Base-by-base conservation (phyloP, 179 eudicot genomes). In the Carnegiea gigantea region DNA sequence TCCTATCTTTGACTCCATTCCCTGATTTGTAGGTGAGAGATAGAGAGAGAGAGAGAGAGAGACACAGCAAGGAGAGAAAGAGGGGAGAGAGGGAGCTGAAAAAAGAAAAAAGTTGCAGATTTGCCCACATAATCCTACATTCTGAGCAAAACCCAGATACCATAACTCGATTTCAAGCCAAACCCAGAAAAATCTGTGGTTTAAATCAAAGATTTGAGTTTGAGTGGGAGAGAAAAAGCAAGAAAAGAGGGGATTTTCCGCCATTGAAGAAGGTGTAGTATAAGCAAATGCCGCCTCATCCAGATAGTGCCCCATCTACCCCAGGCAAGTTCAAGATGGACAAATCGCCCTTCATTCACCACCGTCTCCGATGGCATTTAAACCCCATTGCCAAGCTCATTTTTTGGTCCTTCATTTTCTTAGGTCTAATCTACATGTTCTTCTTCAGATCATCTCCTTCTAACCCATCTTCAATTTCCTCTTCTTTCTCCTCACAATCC, bases 241-340 rank as follows among this genome's bases (percentile, higher is more conserved):
- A 48, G 9, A 28, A 11, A 54, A 73, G 24, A 21, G 49, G 67
- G 17, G 70, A 13, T n/a, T 62, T 68, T 67, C 54, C 18, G 49
- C 77, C 44, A 54, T 65, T 77, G 82, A 71, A 80, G 73, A 36
- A 9, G 5, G 20, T 12, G 0, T 81, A 84, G 80, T 82, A 67
- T 64, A 73, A 76, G 20, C 68, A 76, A 77, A 89, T 90, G 89
- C 85, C 90, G 60, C 87, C 79, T 83, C 92, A 91, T 86, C 79
- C 87, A 80, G 98, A 92, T 71, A 87, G 80, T 51, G 81, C 74
- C 54, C 97, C 97, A 59, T 92, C 97, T 44, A 85, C 97, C 12
- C 92, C 98, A 10, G 98, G 96, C 1, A 93, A 92, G 83, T 91
- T 90, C 88, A 93, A 93, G 88, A 89, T 89, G 90, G 98, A 92